Evolutionary conservation across 1,284 basidiomycete species (phyloP), one percentile per base, ranked within the genome.

Genomic region (Pulveroboletus sp.): DNA sequence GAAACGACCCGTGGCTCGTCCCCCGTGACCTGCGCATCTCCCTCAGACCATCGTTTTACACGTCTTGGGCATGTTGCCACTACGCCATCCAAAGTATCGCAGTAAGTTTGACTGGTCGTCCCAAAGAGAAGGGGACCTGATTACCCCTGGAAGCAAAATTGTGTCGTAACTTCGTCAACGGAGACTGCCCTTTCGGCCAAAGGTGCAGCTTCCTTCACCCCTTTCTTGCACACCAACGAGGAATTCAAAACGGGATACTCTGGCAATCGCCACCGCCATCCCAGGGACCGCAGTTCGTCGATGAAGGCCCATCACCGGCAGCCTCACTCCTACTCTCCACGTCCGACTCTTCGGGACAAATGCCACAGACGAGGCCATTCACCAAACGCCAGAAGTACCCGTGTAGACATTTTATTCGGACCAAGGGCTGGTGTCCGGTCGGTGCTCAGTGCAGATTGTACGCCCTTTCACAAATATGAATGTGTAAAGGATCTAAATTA

Each of bases 391-490:
- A 73, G 54, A 79, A 71, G 32, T 66, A 71, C 13, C 68, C 75
- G 10, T 80, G 77, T 57, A 72, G 71, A 54, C 75, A 79, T 63
- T 79, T 74, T 58, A 56, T 73, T 45, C 73, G 73, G 57, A 75
- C 73, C 53, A 68, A 72, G 21, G 79, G 78, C 7, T 75, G 71
- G 73, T 81, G 79, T 61, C 77, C 76, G 3, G 61, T 72, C 13
- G 78, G 74, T 17, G 66, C 72, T 13, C 63, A 68, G n/a, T 81
- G 78, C 57, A 73, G 67, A 58, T 78, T 79, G 80, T 81, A 65
- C 61, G 78, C 64, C 35, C 13, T 42, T 48, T 50, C 26, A 49
- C 39, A 40, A 19, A 46, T 52, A 39, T 35, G 44, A 42, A 11
- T 17, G 51, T 49, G n/a, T 16, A 12, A 11, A 13, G n/a, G 35